A percentile compares a stretch with the other conserved stretches of the same genome.
Evolutionary conservation across 192 early-diverging fungal species (phyloP).

Genomic region (Oehlia diaphana): DNA sequence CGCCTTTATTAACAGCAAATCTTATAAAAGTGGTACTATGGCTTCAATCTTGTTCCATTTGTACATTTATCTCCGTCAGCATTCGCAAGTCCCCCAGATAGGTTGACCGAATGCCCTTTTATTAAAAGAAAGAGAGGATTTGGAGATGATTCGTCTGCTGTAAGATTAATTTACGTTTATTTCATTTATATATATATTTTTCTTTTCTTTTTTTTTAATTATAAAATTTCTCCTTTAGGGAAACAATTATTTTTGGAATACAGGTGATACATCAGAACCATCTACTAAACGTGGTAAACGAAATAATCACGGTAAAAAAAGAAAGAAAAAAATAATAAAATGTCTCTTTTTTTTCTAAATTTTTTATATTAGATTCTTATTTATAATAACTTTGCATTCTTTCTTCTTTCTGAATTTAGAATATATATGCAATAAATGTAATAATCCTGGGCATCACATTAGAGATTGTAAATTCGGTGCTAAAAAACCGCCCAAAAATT

Average conservation of each 20-base stretch:
- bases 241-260: neutral
- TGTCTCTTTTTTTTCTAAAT: neutral
- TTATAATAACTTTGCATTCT: neutral
- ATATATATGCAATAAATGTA: conserved; percentile 53
- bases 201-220: neutral
- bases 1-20: neutral
- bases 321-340: neutral
- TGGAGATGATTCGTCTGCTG: neutral
- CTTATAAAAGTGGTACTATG: conserved; percentile 80
- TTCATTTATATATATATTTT: neutral
- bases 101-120: conserved; percentile 59
- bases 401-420: conserved; percentile 10
- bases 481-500: conserved; percentile 31
- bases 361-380: neutral
- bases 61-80: conserved; percentile 34
- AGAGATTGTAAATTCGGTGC: conserved; percentile 38
- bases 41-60: conserved; percentile 79
- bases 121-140: neutral
- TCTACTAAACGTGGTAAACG: conserved; percentile 7
- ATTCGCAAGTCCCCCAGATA: conserved; percentile 42
- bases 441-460: conserved; percentile 47
- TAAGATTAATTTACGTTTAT: neutral
- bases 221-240: neutral
- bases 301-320: neutral
- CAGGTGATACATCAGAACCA: neutral